Evolutionary conservation across 768 basidiomycete species (phyloP).

Genomic region (Gymnopilus junonius): DNA sequence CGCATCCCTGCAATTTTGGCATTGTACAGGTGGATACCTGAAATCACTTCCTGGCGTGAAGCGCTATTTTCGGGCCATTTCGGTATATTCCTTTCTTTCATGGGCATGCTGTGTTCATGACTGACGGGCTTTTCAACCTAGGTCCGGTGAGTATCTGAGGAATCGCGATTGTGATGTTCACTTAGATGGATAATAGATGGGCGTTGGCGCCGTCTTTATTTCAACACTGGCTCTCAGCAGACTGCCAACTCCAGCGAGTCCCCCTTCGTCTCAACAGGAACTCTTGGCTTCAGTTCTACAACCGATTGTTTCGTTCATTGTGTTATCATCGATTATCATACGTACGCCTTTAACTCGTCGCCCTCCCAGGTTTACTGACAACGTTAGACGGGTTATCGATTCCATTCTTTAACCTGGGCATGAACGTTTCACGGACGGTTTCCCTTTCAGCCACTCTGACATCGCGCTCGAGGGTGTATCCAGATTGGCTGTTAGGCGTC

Average conservation of each 20-base stretch:
- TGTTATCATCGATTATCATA: slow-evolving; percentile 83
- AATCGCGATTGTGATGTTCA: not conserved
- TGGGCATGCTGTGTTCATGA: not conserved
- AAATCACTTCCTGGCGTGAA: slow-evolving; percentile 83
- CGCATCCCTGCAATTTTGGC: slow-evolving; percentile 80
- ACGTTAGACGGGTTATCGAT: slow-evolving; percentile 68
- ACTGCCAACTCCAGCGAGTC: slow-evolving; percentile 58
- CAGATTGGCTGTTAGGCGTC: slow-evolving; percentile 49
- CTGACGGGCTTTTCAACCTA: slow-evolving; percentile 22
- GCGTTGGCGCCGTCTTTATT: slow-evolving; percentile 91
- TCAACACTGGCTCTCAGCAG: slow-evolving; percentile 70
- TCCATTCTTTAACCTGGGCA: slow-evolving; percentile 63
- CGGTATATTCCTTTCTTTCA: slow-evolving; percentile 44
- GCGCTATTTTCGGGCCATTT: slow-evolving; percentile 94
- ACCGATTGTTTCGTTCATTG: slow-evolving; percentile 87
- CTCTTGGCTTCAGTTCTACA: slow-evolving; percentile 73
- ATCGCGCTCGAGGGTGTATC: slow-evolving; percentile 33
- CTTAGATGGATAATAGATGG: slow-evolving; percentile 60
- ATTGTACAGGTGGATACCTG: slow-evolving; percentile 85
- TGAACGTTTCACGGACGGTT: slow-evolving; percentile 49
- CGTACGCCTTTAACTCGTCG: slow-evolving; percentile 49
- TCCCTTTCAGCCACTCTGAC: slow-evolving; percentile 51
- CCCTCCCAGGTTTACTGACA: not conserved
- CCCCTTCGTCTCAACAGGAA: slow-evolving; percentile 73
- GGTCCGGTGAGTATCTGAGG: slow-evolving; percentile 51